Conservation (phyloP, 208 protist genomes). For the Acanthamoeba rhysodes region DNA sequence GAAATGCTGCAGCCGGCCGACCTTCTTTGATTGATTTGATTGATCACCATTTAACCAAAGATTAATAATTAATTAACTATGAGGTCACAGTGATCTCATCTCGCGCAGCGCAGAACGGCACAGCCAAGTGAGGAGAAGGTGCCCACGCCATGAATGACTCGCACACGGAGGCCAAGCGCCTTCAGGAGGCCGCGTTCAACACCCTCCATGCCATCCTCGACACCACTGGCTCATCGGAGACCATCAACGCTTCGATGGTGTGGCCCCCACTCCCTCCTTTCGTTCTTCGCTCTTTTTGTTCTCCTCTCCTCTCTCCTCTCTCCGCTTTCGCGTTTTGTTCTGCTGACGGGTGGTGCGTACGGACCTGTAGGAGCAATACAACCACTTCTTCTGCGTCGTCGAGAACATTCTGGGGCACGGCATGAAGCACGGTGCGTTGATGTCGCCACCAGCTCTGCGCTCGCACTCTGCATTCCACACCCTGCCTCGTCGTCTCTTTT, state of each 20-base stretch:
- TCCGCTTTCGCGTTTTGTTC: neutral
- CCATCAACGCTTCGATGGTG: conserved; percentile 54
- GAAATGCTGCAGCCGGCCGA: too few relatives aligned
- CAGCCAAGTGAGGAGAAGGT: too few relatives aligned
- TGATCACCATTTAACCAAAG: too few relatives aligned
- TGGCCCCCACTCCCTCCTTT: neutral
- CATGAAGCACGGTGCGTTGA: conserved; percentile 2
- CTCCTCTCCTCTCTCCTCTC: too few relatives aligned
- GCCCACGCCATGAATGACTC: neutral
- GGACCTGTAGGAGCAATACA: conserved; percentile 44
- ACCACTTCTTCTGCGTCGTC: conserved; percentile 71
- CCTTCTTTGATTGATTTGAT: too few relatives aligned
- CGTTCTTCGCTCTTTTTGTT: neutral
- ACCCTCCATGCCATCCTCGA: conserved; percentile 61
- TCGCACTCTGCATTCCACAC: too few relatives aligned
- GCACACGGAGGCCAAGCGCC: neutral
- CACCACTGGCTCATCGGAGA: conserved; percentile 21
- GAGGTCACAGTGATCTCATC: too few relatives aligned
- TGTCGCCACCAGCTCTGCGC: neutral
- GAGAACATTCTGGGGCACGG: conserved; percentile 67
- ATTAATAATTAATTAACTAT: too few relatives aligned
- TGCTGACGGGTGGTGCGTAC: neutral
- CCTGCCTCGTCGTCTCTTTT: too few relatives aligned
- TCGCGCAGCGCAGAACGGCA: too few relatives aligned
- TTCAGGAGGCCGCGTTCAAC: conserved; percentile 65